phyloP scores from a whole-genome alignment of 805 yeast genomes.

The Spathaspora gorwiae region DNA sequence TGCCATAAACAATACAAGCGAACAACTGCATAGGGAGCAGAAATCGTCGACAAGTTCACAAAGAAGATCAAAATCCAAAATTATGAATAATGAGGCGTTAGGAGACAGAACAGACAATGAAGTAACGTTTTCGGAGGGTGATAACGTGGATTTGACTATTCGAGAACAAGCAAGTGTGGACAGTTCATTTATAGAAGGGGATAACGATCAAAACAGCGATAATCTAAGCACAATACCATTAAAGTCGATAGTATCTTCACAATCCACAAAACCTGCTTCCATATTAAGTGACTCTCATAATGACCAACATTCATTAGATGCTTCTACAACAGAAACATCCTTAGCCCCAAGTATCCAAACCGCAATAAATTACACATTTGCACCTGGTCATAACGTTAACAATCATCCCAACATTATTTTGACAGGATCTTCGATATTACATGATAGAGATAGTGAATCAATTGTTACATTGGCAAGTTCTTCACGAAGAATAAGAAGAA shows the following conservation, averaged over 20 bases:
- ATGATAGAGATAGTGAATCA: conserved; percentile 38
- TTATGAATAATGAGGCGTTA: not conserved
- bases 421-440: not conserved
- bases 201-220: conserved; percentile 17
- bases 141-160: not conserved
- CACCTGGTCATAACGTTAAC: conserved; percentile 1
- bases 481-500: conserved; percentile 33
- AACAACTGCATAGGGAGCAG: no score
- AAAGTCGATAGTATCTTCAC: conserved; percentile 39
- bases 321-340: conserved; percentile 50
- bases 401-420: not conserved
- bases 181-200: not conserved
- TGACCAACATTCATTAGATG: conserved; percentile 30
- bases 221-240: conserved; percentile 47
- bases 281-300: conserved; percentile 28
- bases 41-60: no score
- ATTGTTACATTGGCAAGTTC: conserved; percentile 41
- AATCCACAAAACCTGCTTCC: conserved; percentile 38
- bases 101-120: not conserved
- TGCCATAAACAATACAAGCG: no score
- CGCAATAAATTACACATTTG: conserved; percentile 3
- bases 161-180: not conserved
- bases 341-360: conserved; percentile 38
- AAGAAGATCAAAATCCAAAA: no score
- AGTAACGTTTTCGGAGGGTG: not conserved